These are phyloP conservation scores for Mixia osmundae DNA, from an alignment of 1,284 basidiomycete genomes.

Conservation along the genomic window DNA sequence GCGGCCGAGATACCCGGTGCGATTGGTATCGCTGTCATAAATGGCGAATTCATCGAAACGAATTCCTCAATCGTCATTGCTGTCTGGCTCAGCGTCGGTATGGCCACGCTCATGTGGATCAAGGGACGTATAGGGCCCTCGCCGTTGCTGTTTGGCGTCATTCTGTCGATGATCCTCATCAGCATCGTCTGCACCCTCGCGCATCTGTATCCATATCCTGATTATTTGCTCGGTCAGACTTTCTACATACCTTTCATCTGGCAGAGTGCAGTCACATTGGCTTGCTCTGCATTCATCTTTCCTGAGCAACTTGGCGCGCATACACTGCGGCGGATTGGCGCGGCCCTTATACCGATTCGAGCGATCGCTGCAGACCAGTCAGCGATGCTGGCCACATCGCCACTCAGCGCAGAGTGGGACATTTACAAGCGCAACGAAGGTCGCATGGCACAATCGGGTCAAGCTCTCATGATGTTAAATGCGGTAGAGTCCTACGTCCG, in stretches of 20 bases:
- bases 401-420: constrained; percentile 9
- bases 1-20: too few species aligned
- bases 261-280: constrained; percentile 11
- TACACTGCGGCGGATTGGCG: constrained; percentile 12
- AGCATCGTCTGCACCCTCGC: constrained; percentile 10
- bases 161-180: constrained; percentile 6
- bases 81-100: neutral
- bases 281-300: constrained; percentile 11
- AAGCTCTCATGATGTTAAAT: too few species aligned
- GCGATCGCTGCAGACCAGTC: constrained; percentile 5
- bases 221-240: constrained; percentile 10
- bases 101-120: neutral
- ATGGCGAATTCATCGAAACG: neutral
- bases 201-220: constrained; percentile 10
- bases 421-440: too few species aligned
- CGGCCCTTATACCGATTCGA: constrained; percentile 8
- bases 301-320: constrained; percentile 14
- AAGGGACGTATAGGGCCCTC: constrained; percentile 8
- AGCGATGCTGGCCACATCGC: constrained; percentile 10
- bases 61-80: neutral
- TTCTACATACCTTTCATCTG: constrained; percentile 12
- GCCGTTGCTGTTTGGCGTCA: constrained; percentile 4
- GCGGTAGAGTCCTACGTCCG: too few species aligned
- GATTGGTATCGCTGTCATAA: too few species aligned
- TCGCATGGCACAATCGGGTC: too few species aligned